Percentiles rank a stretch among this genome's conserved stretches.
Evolutionary conservation across 176 grass and related monocot genomes (phyloP).

Genomic region (Puccinellia tenuiflora): DNA sequence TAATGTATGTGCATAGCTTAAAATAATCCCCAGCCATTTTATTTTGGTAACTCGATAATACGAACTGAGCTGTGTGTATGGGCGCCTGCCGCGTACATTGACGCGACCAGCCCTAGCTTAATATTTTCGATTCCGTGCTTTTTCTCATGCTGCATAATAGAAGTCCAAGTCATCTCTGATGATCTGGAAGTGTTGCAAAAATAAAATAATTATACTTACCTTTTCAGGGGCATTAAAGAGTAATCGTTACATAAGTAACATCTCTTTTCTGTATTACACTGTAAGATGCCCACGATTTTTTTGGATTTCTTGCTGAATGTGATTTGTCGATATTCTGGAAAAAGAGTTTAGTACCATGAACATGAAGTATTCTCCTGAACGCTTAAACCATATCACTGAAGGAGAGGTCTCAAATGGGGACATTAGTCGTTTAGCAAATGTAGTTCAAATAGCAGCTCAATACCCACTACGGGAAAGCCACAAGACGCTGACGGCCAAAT

Average conservation of each 20-base stretch:
- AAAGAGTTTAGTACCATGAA: constrained; percentile 43
- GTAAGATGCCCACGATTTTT: constrained; percentile 82
- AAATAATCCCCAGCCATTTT: not conserved
- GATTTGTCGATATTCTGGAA: constrained; percentile 73
- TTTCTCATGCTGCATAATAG: not conserved
- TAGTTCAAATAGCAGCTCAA: not conserved
- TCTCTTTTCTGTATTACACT: constrained; percentile 23
- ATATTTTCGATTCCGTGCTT: not conserved
- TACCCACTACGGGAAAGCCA: too few relatives aligned
- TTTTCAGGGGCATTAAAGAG: not conserved
- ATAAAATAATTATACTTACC: not conserved
- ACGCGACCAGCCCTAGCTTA: not conserved
- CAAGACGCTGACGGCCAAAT: too few relatives aligned
- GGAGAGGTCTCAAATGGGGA: constrained; percentile 40
- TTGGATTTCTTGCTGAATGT: constrained; percentile 82
- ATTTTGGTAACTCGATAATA: not conserved
- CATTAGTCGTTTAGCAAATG: constrained; percentile 23
- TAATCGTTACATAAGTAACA: constrained; percentile 3
- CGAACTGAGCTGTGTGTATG: not conserved
- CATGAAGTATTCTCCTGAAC: constrained; percentile 37
- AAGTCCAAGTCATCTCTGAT: not conserved
- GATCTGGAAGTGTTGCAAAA: not conserved
- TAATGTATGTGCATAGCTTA: not conserved
- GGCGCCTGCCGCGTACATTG: too few relatives aligned
- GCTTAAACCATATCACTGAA: constrained; percentile 18